Base-by-base conservation (phyloP, 306 rosid species). In the Adenanthera pavonina region DNA sequence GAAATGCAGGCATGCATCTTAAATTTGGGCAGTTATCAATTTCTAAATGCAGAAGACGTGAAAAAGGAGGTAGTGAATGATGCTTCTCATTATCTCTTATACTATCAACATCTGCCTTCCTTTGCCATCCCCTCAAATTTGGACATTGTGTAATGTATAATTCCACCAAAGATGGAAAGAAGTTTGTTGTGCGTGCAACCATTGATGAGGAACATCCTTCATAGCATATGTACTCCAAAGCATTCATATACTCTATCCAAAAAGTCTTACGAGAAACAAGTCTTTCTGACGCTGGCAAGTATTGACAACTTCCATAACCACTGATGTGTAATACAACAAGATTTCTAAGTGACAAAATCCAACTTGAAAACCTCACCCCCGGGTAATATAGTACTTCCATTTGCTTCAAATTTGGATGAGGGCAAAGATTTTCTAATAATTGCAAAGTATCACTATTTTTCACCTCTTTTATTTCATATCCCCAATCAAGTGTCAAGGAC, bases 161-260 rank as follows among this genome's bases (percentile, higher is more conserved):
- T 17, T 17, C 10, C 11, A n/a, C 12, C 30, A 56, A 56, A 56
- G 62, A n/a, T 7, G 62, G 34, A 25, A n/a, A 56, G 62, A n/a
- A 19, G 33, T 7, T 19, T 2, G 62, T 1, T 43, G 7, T 43
- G 1, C 5, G 46, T 43, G 0, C 30, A 25, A 25, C 30, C 30
- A 43, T 1, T 56, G 62, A 19, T n/a, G 62, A 56, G 12, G 33
- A 56, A 56, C 10, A n/a, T n/a, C 11, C 44, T 35, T 49, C 14
- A 20, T 48, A 15, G 1, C 15, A 25, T 47, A 71, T 71, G 44
- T 14, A 71, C 30, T 71, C 61, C 30, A 71, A 6, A 25, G 35
- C 13, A 4, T 0, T 0, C 60, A 71, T 48, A 0, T 0, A 0
- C 0, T 0, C 0, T 11, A 71, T 49, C 0, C 0, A 0, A 6